Percentiles rank a stretch among this genome's conserved stretches.
Evolutionary conservation across 495 filamentous ascomycete genomes (phyloP).

Genomic region (Xylaria venustula): DNA sequence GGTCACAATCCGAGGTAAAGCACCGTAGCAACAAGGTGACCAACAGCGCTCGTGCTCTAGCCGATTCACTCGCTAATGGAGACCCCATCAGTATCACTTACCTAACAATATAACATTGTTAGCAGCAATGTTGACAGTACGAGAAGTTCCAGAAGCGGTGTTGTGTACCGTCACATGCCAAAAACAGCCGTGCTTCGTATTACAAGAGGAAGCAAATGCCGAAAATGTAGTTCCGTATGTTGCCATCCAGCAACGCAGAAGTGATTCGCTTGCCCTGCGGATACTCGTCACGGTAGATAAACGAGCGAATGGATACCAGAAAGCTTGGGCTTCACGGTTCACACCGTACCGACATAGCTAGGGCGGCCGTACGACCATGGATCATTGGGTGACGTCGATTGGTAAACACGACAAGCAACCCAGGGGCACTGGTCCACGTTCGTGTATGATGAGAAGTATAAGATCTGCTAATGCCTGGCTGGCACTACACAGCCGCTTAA

Average conservation of each 20-base stretch:
- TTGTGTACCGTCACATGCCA: slow-evolving; percentile 12
- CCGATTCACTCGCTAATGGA: background rate
- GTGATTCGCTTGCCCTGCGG: too few species aligned
- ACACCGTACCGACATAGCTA: background rate
- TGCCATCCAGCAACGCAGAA: too few species aligned
- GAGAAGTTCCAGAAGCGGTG: background rate
- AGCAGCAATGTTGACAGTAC: background rate
- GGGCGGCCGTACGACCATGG: background rate
- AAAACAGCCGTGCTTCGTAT: background rate
- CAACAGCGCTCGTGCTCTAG: background rate
- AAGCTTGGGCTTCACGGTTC: background rate
- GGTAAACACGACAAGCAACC: background rate
- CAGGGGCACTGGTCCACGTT: background rate
- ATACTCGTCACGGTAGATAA: too few species aligned
- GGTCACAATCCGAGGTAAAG: background rate
- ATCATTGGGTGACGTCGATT: background rate
- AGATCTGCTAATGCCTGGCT: background rate
- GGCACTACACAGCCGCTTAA: background rate
- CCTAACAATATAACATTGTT: slow-evolving; percentile 4
- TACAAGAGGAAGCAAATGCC: background rate
- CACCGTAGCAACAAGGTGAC: background rate
- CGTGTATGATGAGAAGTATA: background rate
- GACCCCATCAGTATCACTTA: background rate
- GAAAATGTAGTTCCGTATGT: background rate
- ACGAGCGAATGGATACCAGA: background rate